Evolutionary conservation across 169 alveolate genomes (phyloP), one percentile per base, ranked within the genome.

Genomic region (Plasmodium gaboni): DNA sequence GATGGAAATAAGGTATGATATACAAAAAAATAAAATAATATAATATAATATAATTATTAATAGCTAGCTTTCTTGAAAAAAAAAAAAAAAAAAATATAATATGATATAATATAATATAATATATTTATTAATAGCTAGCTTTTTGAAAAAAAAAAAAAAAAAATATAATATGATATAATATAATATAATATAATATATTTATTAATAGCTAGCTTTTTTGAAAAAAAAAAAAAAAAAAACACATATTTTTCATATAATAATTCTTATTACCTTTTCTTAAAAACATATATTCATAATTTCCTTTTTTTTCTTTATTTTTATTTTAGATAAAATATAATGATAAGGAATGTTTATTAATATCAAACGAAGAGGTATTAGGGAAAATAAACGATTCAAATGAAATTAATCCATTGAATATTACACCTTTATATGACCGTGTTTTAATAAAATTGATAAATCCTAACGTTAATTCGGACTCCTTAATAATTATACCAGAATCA

Each of bases 391-490:
- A 67, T 19, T 67, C 80, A 15, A 51, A 15, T 55, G 91, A 83
- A 32, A 65, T 83, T 59, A 83, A 46, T 19, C 91, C 91, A 32
- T 42, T 46, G 46, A 83, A 83, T 7, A 44, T 83, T n/a, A 83
- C 73, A 15, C 91, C 91, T 42, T 61, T 68, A 17, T 83, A 83
- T 83, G 91, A 83, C 42, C 80, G 91, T 61, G 85, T 83, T 53
- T 60, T 83, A 38, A 83, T 83, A 55, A 83, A 83, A 57, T 57
- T 83, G 44, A 61, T 83, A 46, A 70, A 83, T 17, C 24, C 32
- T 44, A 83, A 68, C 24, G 72, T 61, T 50, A 38, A 15, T 38
- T 83, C 91, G 32, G 80, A 55, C 32, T 83, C 91, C 13, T 55
- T 83, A 69, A 44, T 83, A 68, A 53, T 83, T 53, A 67, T 83